Conservation (phyloP, 2,329 filamentous ascomycete species). For the Monilinia fructicola region DNA sequence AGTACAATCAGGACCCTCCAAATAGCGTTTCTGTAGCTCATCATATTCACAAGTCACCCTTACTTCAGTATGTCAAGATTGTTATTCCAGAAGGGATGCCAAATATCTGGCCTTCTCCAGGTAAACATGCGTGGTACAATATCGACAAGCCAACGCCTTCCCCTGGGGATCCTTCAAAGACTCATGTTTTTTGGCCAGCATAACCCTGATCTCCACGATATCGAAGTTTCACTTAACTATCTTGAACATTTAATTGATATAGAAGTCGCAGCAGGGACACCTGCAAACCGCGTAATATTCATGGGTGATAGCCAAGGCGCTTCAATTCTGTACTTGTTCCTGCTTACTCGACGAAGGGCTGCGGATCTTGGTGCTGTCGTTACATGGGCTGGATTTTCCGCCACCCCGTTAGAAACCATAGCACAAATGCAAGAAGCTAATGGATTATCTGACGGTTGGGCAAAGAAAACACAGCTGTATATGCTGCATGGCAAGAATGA, state of each 20-base stretch:
- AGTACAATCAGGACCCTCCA: slow-evolving; percentile 22
- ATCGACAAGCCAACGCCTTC: slow-evolving; percentile 24
- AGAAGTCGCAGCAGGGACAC: slow-evolving; percentile 21
- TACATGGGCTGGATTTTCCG: slow-evolving; percentile 23
- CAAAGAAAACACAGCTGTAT: slow-evolving; percentile 24
- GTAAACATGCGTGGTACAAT: slow-evolving; percentile 25
- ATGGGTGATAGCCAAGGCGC: slow-evolving; percentile 28
- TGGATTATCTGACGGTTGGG: slow-evolving; percentile 22
- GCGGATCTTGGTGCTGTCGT: slow-evolving; percentile 23
- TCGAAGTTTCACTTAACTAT: slow-evolving; percentile 25
- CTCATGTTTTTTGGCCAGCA: slow-evolving; percentile 14
- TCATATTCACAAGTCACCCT: slow-evolving; percentile 25
- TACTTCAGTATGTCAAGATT: slow-evolving; percentile 26
- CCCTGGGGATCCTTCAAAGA: slow-evolving; percentile 15
- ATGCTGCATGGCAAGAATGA: slow-evolving; percentile 26
- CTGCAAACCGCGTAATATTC: slow-evolving; percentile 24
- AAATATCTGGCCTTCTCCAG: slow-evolving; percentile 14
- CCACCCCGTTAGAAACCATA: slow-evolving; percentile 22
- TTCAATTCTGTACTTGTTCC: slow-evolving; percentile 23
- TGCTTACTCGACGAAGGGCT: slow-evolving; percentile 23
- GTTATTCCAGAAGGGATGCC: slow-evolving; percentile 26
- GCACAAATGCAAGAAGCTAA: slow-evolving; percentile 22
- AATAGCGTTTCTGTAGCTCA: slow-evolving; percentile 24
- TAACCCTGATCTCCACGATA: slow-evolving; percentile 24
- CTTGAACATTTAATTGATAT: slow-evolving; percentile 24